phyloP scores from a whole-genome alignment of 1,284 basidiomycete genomes.

The Lignosus rhinocerotis region DNA sequence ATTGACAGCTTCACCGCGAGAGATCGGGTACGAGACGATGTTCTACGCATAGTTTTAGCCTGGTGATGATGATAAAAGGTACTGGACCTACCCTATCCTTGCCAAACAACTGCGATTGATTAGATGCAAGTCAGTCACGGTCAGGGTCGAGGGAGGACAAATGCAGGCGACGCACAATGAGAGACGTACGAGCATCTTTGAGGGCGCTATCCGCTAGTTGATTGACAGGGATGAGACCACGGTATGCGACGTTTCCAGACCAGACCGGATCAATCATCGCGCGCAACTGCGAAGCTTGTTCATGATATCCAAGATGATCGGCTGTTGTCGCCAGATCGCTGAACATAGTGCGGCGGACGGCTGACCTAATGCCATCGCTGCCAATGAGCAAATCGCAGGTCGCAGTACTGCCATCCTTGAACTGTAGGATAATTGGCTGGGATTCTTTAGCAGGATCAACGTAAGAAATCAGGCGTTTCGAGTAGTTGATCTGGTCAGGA shows the following conservation, averaged over 20 bases:
- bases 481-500: slow-evolving; percentile 42
- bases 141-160: too few species aligned
- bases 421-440: slow-evolving; percentile 39
- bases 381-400: slow-evolving; percentile 52
- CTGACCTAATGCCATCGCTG: slow-evolving; percentile 51
- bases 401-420: slow-evolving; percentile 48
- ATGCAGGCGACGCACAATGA: neutral
- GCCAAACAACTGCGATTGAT: slow-evolving; percentile 27
- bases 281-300: neutral
- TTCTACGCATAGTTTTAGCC: slow-evolving; percentile 1
- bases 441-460: slow-evolving; percentile 29
- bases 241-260: slow-evolving; percentile 8
- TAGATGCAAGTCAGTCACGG: neutral
- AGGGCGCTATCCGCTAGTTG: neutral
- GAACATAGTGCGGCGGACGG: slow-evolving; percentile 29
- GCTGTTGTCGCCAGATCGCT: slow-evolving; percentile 13
- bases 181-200: slow-evolving; percentile 1
- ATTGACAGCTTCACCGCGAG: slow-evolving; percentile 22
- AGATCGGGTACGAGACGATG: slow-evolving; percentile 18
- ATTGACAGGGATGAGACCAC: slow-evolving; percentile 6
- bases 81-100: slow-evolving; percentile 25
- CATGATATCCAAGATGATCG: slow-evolving; percentile 17
- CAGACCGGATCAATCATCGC: slow-evolving; percentile 1
- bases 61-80: neutral
- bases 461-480: slow-evolving; percentile 51